Conservation (phyloP, 2,329 filamentous ascomycete species). For the Beauveria scarabaeidicola region DNA sequence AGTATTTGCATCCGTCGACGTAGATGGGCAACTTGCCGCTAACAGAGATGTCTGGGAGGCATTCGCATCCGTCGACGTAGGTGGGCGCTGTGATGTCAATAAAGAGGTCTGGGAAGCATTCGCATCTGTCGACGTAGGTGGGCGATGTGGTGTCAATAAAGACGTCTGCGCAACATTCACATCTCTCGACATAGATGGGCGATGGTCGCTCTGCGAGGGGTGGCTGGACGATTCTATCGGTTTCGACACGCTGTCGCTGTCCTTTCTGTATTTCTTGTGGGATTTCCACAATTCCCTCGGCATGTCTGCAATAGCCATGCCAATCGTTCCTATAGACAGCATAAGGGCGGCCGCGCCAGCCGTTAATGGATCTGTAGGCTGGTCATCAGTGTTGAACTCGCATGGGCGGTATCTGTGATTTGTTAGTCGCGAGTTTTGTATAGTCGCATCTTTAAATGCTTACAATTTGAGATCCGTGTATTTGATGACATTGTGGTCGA, state of each 20-base stretch:
- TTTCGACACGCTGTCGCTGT: not conserved
- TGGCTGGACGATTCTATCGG: conserved; percentile 2
- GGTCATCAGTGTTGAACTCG: conserved; percentile 71
- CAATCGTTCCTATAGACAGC: conserved; percentile 72
- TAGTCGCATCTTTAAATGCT: conserved; percentile 20
- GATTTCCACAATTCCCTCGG: conserved; percentile 48
- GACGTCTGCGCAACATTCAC: too few relatives aligned
- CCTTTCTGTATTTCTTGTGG: conserved; percentile 18
- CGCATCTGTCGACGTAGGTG: not conserved
- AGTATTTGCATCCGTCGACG: not conserved
- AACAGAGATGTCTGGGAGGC: too few relatives aligned
- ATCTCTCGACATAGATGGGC: not conserved
- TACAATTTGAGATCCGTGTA: conserved; percentile 67
- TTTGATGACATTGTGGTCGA: conserved; percentile 54
- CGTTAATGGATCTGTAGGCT: conserved; percentile 71
- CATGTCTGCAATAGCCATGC: conserved; percentile 74
- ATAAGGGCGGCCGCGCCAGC: conserved; percentile 69
- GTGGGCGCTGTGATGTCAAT: not conserved
- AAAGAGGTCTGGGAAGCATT: too few relatives aligned
- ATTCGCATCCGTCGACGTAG: not conserved
- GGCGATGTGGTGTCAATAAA: not conserved
- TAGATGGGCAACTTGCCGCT: not conserved
- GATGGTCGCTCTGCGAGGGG: not conserved
- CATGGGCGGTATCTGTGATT: conserved; percentile 35
- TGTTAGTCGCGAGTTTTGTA: conserved; percentile 10